Percentiles rank a stretch among this genome's conserved stretches.
phyloP scores from a whole-genome alignment of 1,139 yeast species.

The Candida albicans region DNA sequence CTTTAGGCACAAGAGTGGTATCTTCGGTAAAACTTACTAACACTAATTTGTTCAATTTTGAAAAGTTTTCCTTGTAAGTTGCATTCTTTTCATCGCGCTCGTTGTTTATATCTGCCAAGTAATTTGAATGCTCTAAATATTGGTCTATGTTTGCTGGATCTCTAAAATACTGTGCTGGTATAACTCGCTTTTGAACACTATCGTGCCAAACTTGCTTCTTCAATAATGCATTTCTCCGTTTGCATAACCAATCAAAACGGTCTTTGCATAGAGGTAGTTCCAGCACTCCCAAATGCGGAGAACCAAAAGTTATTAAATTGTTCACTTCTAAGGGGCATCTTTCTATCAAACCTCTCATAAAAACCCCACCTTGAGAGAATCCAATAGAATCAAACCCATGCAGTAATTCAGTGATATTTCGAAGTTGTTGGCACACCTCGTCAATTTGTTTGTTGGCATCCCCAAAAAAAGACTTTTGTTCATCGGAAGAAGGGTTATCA shows the following conservation, averaged over 20 bases:
- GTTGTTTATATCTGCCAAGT: constrained; percentile 67
- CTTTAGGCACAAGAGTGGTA: constrained; percentile 69
- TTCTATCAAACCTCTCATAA: constrained; percentile 65
- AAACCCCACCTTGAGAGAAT: constrained; percentile 80
- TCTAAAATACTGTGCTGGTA: constrained; percentile 79
- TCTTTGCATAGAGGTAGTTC: constrained; percentile 65
- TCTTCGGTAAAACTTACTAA: constrained; percentile 62
- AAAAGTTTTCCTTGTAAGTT: constrained; percentile 45
- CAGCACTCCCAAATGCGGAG: constrained; percentile 77
- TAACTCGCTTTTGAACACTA: constrained; percentile 54
- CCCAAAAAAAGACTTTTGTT: constrained; percentile 58
- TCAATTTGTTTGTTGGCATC: constrained; percentile 46
- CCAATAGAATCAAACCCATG: constrained; percentile 75
- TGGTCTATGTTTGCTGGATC: constrained; percentile 47
- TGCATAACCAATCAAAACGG: constrained; percentile 60
- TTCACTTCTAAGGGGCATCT: constrained; percentile 51
- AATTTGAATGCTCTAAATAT: constrained; percentile 51
- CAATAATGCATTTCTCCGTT: constrained; percentile 52
- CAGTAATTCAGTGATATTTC: constrained; percentile 37
- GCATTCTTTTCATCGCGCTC: constrained; percentile 37
- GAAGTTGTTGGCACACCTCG: constrained; percentile 43
- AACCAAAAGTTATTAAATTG: constrained; percentile 70
- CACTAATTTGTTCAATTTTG: constrained; percentile 50
- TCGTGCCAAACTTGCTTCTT: constrained; percentile 63
- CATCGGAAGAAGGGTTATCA: constrained; percentile 51